A percentile compares a stretch with the other conserved stretches of the same genome.
Conservation (phyloP, 345 rosid genomes). For the Anacardium occidentale region DNA sequence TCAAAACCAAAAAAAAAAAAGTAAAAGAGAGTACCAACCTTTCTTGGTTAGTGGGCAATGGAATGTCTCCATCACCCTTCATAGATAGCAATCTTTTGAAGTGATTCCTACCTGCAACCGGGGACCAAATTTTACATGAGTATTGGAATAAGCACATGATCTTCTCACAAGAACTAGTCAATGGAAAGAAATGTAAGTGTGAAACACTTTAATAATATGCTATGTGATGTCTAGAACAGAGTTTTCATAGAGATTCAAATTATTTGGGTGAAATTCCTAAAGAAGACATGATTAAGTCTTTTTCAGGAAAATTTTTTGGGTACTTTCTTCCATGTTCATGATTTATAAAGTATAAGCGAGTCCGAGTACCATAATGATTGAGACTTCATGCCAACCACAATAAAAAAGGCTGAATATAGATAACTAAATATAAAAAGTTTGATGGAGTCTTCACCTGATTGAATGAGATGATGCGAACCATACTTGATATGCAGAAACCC, state of each 20-base stretch:
- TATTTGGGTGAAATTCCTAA: slow-evolving; percentile 15
- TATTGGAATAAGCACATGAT: slow-evolving; percentile 26
- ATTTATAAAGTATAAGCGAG: slow-evolving; percentile 14
- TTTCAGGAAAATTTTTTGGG: slow-evolving; percentile 27
- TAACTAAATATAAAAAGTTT: slow-evolving; percentile 10
- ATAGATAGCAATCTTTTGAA: slow-evolving; percentile 20
- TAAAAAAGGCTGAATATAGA: slow-evolving; percentile 20
- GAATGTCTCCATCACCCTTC: slow-evolving; percentile 75
- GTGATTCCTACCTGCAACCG: slow-evolving; percentile 58
- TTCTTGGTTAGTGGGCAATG: slow-evolving; percentile 65
- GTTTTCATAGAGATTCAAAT: slow-evolving; percentile 28
- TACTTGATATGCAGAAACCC: slow-evolving; percentile 21
- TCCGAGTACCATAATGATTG: slow-evolving; percentile 41
- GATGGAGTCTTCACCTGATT: slow-evolving; percentile 22
- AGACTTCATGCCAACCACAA: slow-evolving; percentile 30
- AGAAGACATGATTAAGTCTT: slow-evolving; percentile 27
- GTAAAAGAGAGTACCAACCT: slow-evolving; percentile 52
- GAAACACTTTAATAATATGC: slow-evolving; percentile 25
- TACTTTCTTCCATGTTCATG: slow-evolving; percentile 23
- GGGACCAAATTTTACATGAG: slow-evolving; percentile 45
- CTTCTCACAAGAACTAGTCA: slow-evolving; percentile 19
- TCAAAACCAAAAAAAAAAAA: slow-evolving; percentile 30
- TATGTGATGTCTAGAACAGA: slow-evolving; percentile 17
- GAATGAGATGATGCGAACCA: slow-evolving; percentile 22
- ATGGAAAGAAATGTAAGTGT: slow-evolving; percentile 24